Percentiles rank a stretch among this genome's conserved stretches.
Evolutionary conservation across 176 grass and related monocot genomes (phyloP).

Genomic region (Oryza glaberrima): DNA sequence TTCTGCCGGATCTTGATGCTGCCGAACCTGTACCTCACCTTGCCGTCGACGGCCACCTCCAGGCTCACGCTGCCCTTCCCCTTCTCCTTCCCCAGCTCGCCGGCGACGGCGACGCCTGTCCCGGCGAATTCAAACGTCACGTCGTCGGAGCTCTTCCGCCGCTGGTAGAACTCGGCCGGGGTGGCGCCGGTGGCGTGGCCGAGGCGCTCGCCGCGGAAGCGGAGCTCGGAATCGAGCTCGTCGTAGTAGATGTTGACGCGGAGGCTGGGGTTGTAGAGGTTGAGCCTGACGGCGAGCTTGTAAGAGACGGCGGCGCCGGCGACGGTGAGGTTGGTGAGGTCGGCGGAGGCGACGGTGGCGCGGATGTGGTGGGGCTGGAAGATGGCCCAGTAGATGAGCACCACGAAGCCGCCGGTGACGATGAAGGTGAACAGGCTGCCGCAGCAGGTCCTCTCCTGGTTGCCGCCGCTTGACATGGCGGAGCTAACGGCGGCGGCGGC

Average conservation of each 20-base stretch:
- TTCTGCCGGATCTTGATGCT: constrained; percentile 19
- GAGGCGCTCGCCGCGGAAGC: constrained; percentile 33
- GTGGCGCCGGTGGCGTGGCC: constrained; percentile 35
- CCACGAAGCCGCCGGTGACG: background rate
- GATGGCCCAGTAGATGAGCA: constrained; percentile 56
- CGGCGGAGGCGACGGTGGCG: constrained; percentile 48
- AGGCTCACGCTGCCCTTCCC: background rate
- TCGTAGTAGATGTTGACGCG: constrained; percentile 73
- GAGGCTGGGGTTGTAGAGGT: constrained; percentile 62
- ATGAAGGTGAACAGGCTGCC: background rate
- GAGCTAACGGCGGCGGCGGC: too few species aligned
- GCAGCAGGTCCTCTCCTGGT: background rate
- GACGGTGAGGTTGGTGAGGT: constrained; percentile 59
- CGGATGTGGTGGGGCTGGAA: constrained; percentile 58
- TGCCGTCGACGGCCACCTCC: constrained; percentile 14
- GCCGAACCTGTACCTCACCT: constrained; percentile 33
- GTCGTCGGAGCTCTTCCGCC: constrained; percentile 5
- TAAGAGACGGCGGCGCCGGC: constrained; percentile 42
- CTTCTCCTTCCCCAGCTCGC: constrained; percentile 23
- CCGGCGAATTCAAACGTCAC: constrained; percentile 48
- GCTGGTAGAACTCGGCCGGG: constrained; percentile 55
- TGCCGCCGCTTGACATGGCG: background rate
- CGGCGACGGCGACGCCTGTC: background rate
- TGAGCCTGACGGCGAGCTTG: constrained; percentile 45
- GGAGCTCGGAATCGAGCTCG: constrained; percentile 47